Percentiles rank a stretch among this genome's conserved stretches.
Conservation (phyloP, 2,329 filamentous ascomycete genomes). For the Penicillium sp. region DNA sequence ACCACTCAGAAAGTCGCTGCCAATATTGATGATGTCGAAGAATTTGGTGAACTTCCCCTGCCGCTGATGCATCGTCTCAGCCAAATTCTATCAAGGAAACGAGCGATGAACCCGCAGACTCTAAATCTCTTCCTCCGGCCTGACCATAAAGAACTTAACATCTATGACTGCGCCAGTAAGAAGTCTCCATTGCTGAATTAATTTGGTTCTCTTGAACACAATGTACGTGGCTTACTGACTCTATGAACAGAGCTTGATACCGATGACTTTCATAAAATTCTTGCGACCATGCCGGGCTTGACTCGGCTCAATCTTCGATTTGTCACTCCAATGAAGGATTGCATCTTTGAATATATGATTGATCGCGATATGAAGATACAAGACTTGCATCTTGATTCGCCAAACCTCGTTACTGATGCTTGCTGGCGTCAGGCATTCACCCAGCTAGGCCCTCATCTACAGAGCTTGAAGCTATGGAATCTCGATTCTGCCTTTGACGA, state of each 20-base stretch:
- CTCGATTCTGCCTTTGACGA: slow-evolving; percentile 80
- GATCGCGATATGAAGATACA: slow-evolving; percentile 67
- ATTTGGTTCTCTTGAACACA: too few relatives aligned
- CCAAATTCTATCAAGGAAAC: slow-evolving; percentile 63
- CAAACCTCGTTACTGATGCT: slow-evolving; percentile 75
- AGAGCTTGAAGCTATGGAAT: slow-evolving; percentile 73
- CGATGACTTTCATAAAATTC: slow-evolving; percentile 76
- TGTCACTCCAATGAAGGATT: slow-evolving; percentile 88
- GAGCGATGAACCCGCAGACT: slow-evolving; percentile 52
- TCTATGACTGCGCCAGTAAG: slow-evolving; percentile 61
- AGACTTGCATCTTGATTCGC: slow-evolving; percentile 73
- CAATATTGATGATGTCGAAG: slow-evolving; percentile 62
- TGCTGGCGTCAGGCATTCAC: slow-evolving; percentile 71
- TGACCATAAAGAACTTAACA: slow-evolving; percentile 55
- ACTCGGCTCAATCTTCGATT: slow-evolving; percentile 73
- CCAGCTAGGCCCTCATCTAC: slow-evolving; percentile 62
- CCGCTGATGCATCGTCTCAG: slow-evolving; percentile 57
- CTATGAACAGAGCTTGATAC: slow-evolving; percentile 59
- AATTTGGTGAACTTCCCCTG: slow-evolving; percentile 61
- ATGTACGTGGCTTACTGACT: slow-evolving; percentile 6
- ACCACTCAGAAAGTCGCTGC: slow-evolving; percentile 60
- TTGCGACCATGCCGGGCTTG: slow-evolving; percentile 69
- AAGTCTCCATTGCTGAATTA: slow-evolving; percentile 22
- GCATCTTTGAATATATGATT: slow-evolving; percentile 75
- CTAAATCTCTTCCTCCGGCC: slow-evolving; percentile 50